Percentiles rank a stretch among this genome's conserved stretches.
These are phyloP conservation scores for Theobroma grandiflorum DNA, from an alignment of 441 rosid species.

Conservation along the genomic window DNA sequence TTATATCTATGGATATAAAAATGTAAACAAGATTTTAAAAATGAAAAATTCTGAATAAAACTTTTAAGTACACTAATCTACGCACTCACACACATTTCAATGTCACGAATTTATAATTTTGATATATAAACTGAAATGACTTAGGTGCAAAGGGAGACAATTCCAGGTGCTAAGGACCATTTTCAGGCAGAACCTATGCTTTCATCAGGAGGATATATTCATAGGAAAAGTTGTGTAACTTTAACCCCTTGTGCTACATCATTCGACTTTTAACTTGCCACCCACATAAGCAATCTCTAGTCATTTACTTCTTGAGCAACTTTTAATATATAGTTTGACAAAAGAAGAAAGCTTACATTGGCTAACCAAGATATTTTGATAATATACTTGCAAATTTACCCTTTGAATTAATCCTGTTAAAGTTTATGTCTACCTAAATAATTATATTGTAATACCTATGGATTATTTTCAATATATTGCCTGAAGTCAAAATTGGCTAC, in stretches of 20 bases:
- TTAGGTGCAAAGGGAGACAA: neutral
- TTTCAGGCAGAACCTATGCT: neutral
- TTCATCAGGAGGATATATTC: neutral
- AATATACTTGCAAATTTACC: neutral
- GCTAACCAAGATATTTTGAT: neutral
- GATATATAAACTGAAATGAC: neutral
- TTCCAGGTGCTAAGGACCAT: neutral
- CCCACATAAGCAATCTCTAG: neutral
- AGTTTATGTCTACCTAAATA: neutral
- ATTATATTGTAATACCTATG: neutral
- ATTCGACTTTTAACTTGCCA: neutral
- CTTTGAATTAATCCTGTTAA: neutral
- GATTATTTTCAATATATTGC: neutral
- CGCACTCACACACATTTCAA: neutral
- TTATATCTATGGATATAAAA: neutral
- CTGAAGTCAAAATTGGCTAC: neutral
- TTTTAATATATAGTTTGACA: neutral
- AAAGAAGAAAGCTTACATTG: neutral
- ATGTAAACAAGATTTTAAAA: neutral
- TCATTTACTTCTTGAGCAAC: neutral
- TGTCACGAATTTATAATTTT: neutral
- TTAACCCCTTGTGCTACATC: neutral
- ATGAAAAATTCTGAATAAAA: neutral
- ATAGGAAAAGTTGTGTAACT: neutral
- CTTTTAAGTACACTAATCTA: neutral